Evolutionary conservation across 306 rosid genomes (phyloP).

Genomic region (Biancaea sappan): DNA sequence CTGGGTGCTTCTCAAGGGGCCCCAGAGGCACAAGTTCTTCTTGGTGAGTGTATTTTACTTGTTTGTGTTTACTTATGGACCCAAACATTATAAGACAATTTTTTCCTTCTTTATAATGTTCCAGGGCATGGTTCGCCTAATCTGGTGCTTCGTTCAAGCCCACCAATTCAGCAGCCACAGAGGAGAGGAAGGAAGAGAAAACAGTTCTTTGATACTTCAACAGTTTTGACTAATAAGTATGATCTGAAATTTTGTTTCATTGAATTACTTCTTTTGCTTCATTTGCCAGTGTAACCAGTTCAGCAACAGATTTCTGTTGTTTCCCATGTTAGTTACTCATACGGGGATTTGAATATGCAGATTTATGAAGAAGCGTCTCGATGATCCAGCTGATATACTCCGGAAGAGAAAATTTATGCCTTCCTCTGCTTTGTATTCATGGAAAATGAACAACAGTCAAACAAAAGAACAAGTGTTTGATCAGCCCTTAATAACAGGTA

Average conservation of each 20-base stretch:
- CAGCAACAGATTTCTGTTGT: background rate
- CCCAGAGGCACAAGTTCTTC: conserved; percentile 29
- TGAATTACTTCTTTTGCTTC: conserved; percentile 30
- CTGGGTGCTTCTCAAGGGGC: conserved; percentile 52
- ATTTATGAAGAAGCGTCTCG: conserved; percentile 59
- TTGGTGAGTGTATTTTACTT: conserved; percentile 42
- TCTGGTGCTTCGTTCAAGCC: conserved; percentile 48
- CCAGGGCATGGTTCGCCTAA: conserved; percentile 39
- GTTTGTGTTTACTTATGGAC: conserved; percentile 1
- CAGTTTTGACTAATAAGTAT: conserved; percentile 77
- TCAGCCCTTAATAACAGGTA: conserved; percentile 66
- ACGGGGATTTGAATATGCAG: conserved; percentile 44
- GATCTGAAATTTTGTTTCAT: conserved; percentile 24
- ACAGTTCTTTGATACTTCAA: conserved; percentile 64
- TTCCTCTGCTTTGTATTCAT: conserved; percentile 51
- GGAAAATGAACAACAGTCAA: conserved; percentile 59
- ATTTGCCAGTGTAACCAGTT: background rate
- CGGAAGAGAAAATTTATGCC: conserved; percentile 58
- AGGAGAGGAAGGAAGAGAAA: conserved; percentile 70
- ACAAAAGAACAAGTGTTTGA: conserved; percentile 61
- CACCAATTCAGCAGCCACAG: conserved; percentile 58
- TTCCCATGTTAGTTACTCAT: conserved; percentile 34
- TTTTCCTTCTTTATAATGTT: conserved; percentile 20
- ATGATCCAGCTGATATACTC: conserved; percentile 50
- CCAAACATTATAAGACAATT: background rate